Conservation (phyloP, 441 rosid genomes). For the Gossypium trilobum region DNA sequence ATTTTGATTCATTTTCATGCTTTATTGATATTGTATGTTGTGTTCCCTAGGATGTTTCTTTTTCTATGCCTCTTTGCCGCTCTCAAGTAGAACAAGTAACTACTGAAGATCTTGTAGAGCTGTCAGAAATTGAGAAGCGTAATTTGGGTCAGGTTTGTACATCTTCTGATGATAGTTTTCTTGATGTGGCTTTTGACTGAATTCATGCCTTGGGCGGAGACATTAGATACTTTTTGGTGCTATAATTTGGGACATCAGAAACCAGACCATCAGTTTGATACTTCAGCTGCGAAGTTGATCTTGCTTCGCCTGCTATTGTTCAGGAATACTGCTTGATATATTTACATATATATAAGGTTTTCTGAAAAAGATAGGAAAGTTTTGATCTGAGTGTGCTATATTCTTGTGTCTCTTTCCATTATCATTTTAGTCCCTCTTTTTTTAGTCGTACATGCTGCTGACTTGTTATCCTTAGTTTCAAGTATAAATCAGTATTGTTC, state of each 20-base stretch:
- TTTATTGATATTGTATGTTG: conserved; percentile 15
- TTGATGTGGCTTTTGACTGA: background rate
- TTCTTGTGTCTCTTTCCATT: background rate
- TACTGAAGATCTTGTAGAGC: conserved; percentile 81
- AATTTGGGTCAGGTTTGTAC: conserved; percentile 84
- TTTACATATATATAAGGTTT: no score
- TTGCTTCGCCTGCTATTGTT: background rate
- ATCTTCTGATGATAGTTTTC: background rate
- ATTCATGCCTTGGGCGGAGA: background rate
- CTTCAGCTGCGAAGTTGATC: conserved; percentile 7
- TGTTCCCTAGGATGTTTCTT: conserved; percentile 51
- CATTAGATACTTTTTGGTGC: background rate
- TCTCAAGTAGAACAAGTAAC: conserved; percentile 71
- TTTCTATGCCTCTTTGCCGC: conserved; percentile 90
- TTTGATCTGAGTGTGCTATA: background rate
- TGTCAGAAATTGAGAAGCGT: conserved; percentile 85
- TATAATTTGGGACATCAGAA: background rate
- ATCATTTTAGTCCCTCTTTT: background rate
- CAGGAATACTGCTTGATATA: background rate
- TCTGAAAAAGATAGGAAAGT: background rate
- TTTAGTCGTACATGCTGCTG: background rate
- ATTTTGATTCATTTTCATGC: conserved; percentile 7
- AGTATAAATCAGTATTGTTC: background rate
- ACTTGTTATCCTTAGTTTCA: background rate
- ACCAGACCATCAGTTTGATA: background rate